These are phyloP conservation scores for Ramularia endophylla DNA, from an alignment of 2,329 filamentous ascomycete genomes.

Conservation along the genomic window DNA sequence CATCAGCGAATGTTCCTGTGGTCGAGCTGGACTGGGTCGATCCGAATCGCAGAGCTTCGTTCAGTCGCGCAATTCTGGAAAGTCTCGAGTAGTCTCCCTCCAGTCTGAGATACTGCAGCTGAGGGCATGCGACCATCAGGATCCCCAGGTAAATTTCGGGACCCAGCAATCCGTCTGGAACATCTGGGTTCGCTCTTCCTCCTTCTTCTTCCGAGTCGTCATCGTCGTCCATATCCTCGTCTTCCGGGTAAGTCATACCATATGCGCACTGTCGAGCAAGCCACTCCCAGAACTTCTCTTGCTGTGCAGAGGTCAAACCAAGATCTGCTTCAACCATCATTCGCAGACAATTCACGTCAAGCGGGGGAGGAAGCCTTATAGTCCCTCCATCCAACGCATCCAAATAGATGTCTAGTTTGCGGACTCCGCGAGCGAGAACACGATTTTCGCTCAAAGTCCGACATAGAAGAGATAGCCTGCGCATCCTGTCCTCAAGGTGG, in stretches of 20 bases:
- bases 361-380: not conserved
- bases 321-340: not conserved
- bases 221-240: too few relatives aligned
- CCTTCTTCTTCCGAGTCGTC: too few relatives aligned
- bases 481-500: too few relatives aligned
- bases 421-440: not conserved
- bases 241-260: not conserved
- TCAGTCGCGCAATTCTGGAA: not conserved
- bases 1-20: too few relatives aligned
- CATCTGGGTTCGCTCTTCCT: not conserved
- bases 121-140: slow-evolving; percentile 1
- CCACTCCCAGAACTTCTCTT: not conserved
- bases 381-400: not conserved
- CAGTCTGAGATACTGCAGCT: not conserved
- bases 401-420: not conserved
- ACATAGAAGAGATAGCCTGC: slow-evolving; percentile 2
- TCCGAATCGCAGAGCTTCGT: not conserved
- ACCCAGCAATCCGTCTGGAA: not conserved
- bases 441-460: slow-evolving; percentile 4
- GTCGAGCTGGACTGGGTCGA: too few relatives aligned
- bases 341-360: not conserved
- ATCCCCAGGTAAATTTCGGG: not conserved
- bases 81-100: not conserved
- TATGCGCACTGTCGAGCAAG: not conserved
- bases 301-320: not conserved